Conservation (phyloP, 306 rosid species). For the Cucurbita maxima region DNA sequence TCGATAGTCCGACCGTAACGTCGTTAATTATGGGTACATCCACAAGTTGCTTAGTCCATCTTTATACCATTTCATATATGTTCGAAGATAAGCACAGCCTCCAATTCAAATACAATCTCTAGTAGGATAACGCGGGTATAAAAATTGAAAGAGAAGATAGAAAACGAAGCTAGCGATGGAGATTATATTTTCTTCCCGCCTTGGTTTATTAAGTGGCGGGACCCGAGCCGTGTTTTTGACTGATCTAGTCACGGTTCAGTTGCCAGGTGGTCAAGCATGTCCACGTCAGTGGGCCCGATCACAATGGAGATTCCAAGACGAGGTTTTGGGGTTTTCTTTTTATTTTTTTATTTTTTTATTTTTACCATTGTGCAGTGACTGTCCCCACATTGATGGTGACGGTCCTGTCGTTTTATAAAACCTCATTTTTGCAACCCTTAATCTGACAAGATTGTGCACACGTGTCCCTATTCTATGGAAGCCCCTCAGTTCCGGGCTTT, state of each 20-base stretch:
- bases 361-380: neutral
- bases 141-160: too few species aligned
- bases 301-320: conserved; percentile 3
- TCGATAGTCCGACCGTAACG: neutral
- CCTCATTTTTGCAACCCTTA: neutral
- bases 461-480: neutral
- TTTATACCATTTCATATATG: neutral
- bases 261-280: conserved; percentile 4
- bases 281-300: conserved; percentile 5
- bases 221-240: neutral
- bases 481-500: neutral
- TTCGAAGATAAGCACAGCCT: too few species aligned
- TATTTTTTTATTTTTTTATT: neutral
- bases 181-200: too few species aligned
- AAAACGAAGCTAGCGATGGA: too few species aligned
- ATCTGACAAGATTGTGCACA: neutral
- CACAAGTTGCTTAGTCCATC: neutral
- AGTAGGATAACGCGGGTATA: too few species aligned
- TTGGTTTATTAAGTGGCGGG: neutral
- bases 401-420: neutral
- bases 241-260: conserved; percentile 1
- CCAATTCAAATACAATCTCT: too few species aligned
- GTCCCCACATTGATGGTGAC: conserved; percentile 3
- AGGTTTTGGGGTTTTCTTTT: neutral
- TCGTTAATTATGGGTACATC: neutral